phyloP scores from a whole-genome alignment of 1,284 basidiomycete species.

The Pisolithus thermaeus region DNA sequence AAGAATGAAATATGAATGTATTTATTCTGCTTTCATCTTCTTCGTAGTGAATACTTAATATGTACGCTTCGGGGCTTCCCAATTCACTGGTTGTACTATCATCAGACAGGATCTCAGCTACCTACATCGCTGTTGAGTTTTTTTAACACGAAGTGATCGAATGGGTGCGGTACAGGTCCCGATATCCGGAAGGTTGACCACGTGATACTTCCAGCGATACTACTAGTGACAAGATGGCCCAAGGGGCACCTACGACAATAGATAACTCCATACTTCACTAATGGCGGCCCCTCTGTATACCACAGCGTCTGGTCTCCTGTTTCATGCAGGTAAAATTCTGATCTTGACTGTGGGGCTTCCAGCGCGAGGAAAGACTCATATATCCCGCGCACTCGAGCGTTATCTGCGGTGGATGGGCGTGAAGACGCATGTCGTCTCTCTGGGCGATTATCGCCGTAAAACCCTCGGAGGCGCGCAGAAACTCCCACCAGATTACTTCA shows the following conservation, averaged over 20 bases:
- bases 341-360: conserved; percentile 90
- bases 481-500: conserved; percentile 91
- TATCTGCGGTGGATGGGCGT: conserved; percentile 98
- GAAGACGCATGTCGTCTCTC: conserved; percentile 89
- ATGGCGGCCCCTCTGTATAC: conserved; percentile 89
- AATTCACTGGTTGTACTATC: neutral
- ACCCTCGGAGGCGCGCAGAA: conserved; percentile 84
- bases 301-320: conserved; percentile 79
- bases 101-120: neutral
- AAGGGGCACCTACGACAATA: neutral
- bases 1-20: conserved; percentile 2
- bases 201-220: no score
- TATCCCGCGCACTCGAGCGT: conserved; percentile 90
- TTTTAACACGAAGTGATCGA: no score
- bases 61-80: neutral
- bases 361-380: conserved; percentile 94
- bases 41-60: neutral
- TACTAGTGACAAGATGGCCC: no score
- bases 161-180: no score
- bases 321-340: conserved; percentile 92
- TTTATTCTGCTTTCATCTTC: neutral
- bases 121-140: no score
- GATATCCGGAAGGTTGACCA: no score
- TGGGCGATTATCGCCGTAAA: conserved; percentile 93
- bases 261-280: neutral